phyloP scores from a whole-genome alignment of 2,329 filamentous ascomycete genomes.

The Xylaria multiplex region DNA sequence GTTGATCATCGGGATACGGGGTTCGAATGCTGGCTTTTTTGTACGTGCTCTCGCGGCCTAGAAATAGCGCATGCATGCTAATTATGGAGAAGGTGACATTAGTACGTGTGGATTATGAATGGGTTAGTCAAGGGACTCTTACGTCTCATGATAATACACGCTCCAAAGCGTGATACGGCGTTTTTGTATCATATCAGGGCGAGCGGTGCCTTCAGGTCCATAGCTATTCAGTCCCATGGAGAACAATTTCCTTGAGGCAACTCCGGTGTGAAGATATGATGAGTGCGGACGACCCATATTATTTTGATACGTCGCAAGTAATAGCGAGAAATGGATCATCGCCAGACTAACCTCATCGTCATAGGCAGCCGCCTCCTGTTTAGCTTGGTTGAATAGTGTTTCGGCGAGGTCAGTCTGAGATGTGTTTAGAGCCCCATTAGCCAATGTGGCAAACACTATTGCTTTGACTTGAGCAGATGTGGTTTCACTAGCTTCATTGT shows the following conservation, averaged over 20 bases:
- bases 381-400: slow-evolving; percentile 22
- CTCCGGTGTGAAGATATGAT: slow-evolving; percentile 27
- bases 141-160: slow-evolving; percentile 30
- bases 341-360: slow-evolving; percentile 27
- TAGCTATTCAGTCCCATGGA: slow-evolving; percentile 27
- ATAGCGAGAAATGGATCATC: slow-evolving; percentile 26
- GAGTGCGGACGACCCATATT: slow-evolving; percentile 28
- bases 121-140: background rate
- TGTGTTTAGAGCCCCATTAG: slow-evolving; percentile 22
- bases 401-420: slow-evolving; percentile 23
- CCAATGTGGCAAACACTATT: slow-evolving; percentile 14
- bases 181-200: slow-evolving; percentile 23
- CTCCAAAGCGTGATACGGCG: slow-evolving; percentile 24
- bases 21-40: slow-evolving; percentile 23
- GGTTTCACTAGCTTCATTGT: background rate
- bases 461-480: slow-evolving; percentile 16
- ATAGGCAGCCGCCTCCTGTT: slow-evolving; percentile 20
- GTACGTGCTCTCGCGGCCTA: slow-evolving; percentile 27
- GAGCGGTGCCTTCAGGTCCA: slow-evolving; percentile 2
- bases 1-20: slow-evolving; percentile 22
- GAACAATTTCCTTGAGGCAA: slow-evolving; percentile 24
- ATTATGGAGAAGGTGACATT: background rate
- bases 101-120: background rate
- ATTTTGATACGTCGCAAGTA: slow-evolving; percentile 28
- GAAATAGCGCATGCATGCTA: slow-evolving; percentile 23